Evolutionary conservation across 257 asterid species (phyloP).

Genomic region (Penstemon newberryi): DNA sequence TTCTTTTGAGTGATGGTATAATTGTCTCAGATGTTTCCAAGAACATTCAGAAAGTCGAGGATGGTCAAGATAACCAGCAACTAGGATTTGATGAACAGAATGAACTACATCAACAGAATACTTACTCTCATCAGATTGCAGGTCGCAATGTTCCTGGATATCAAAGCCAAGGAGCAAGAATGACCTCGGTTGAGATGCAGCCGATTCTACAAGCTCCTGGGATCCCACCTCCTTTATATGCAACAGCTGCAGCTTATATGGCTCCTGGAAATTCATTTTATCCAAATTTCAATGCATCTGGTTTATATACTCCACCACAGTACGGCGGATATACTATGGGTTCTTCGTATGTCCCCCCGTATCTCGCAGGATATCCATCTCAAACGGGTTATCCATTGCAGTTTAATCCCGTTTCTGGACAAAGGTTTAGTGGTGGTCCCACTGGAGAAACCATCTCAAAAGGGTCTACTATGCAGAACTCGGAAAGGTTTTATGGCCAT

Average conservation of each 20-base stretch:
- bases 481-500: constrained; percentile 63
- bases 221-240: constrained; percentile 59
- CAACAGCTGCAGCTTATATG: constrained; percentile 69
- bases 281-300: constrained; percentile 50
- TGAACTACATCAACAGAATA: constrained; percentile 39
- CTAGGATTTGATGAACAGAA: constrained; percentile 41
- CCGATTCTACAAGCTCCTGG: constrained; percentile 52
- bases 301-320: constrained; percentile 70
- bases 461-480: constrained; percentile 47
- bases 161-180: constrained; percentile 44
- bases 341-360: constrained; percentile 62
- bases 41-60: constrained; percentile 33
- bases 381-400: constrained; percentile 52
- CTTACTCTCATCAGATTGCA: constrained; percentile 43
- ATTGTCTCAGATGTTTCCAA: constrained; percentile 36
- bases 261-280: constrained; percentile 62
- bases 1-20: constrained; percentile 34
- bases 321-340: constrained; percentile 67
- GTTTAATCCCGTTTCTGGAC: constrained; percentile 59
- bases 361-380: constrained; percentile 62
- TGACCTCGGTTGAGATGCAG: constrained; percentile 54
- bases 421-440: constrained; percentile 50
- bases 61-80: constrained; percentile 39
- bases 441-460: constrained; percentile 49
- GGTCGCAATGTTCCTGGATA: constrained; percentile 46